Percentiles rank a stretch among this genome's conserved stretches.
These are phyloP conservation scores for Xenoacremonium recifei DNA, from an alignment of 2,329 filamentous ascomycete species.

Conservation along the genomic window DNA sequence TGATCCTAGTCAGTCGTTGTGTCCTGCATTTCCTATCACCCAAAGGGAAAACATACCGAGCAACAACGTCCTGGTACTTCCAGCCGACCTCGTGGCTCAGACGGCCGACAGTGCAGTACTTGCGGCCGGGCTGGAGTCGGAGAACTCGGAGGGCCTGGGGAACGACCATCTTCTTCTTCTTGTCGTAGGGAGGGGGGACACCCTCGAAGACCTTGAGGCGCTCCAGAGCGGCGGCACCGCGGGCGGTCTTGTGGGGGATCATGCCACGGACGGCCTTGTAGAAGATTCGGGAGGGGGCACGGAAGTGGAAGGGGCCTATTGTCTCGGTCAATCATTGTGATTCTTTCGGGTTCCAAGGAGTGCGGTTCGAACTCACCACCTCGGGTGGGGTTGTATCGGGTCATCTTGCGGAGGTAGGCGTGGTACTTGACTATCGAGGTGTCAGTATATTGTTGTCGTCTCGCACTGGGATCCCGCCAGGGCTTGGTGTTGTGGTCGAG, in stretches of 20 bases:
- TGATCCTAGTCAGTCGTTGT: slow-evolving; percentile 19
- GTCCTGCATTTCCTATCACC: not conserved
- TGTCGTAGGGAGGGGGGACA: slow-evolving; percentile 98
- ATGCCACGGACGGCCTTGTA: slow-evolving; percentile 99
- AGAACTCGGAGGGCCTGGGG: slow-evolving; percentile 97
- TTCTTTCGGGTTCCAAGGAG: slow-evolving; percentile 8
- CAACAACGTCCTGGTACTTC: slow-evolving; percentile 99
- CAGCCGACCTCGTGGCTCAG: slow-evolving; percentile 99
- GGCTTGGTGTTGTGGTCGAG: slow-evolving; percentile 18
- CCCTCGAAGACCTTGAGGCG: slow-evolving; percentile 99
- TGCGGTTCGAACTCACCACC: slow-evolving; percentile 67
- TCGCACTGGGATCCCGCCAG: slow-evolving; percentile 8
- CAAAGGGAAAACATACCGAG: slow-evolving; percentile 77
- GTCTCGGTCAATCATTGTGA: slow-evolving; percentile 35
- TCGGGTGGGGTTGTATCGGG: slow-evolving; percentile 98
- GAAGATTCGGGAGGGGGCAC: slow-evolving; percentile 98
- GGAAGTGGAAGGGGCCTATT: slow-evolving; percentile 98
- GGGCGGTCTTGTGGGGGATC: slow-evolving; percentile 99
- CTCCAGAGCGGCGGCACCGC: slow-evolving; percentile 93
- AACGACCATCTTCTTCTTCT: slow-evolving; percentile 99
- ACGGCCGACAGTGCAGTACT: slow-evolving; percentile 99
- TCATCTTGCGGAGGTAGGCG: slow-evolving; percentile 99
- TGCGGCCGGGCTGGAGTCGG: slow-evolving; percentile 96
- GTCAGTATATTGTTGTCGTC: slow-evolving; percentile 42
- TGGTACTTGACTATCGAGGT: slow-evolving; percentile 92